Evolutionary conservation across 805 yeast species (phyloP).

Genomic region (Kazachstania taianensis): DNA sequence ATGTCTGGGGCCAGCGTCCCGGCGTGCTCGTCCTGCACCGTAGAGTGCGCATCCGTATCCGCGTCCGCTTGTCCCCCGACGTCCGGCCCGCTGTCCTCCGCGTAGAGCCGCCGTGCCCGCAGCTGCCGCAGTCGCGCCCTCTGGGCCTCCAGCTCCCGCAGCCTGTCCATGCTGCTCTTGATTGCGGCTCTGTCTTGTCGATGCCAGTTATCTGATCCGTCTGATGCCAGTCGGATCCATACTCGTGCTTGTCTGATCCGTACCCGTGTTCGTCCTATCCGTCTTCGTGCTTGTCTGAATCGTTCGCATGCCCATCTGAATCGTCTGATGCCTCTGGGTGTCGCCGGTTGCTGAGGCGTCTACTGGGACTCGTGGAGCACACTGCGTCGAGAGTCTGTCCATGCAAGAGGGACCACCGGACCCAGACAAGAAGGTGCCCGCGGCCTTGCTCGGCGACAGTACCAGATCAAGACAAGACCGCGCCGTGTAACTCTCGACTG

Average conservation of each 20-base stretch:
- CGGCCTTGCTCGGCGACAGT: too few species aligned
- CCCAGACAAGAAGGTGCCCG: too few species aligned
- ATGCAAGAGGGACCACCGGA: too few species aligned
- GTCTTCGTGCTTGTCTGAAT: too few species aligned
- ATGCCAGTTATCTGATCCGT: neutral
- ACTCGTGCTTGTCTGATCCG: neutral
- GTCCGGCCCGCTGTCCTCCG: neutral
- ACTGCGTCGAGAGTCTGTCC: neutral
- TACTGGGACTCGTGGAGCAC: neutral
- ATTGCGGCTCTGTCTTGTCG: neutral
- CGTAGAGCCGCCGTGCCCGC: conserved; percentile 34
- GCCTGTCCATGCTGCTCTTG: conserved; percentile 19
- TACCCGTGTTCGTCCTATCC: too few species aligned
- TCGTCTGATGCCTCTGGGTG: too few species aligned
- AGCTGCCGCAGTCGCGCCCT: conserved; percentile 41
- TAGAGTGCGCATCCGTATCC: neutral
- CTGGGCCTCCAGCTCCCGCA: conserved; percentile 43
- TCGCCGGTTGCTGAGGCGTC: too few species aligned
- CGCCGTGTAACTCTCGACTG: too few species aligned
- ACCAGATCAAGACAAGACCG: too few species aligned
- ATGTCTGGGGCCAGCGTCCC: too few species aligned
- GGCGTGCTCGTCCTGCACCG: too few species aligned
- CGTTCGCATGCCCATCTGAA: too few species aligned
- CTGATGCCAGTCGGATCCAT: neutral
- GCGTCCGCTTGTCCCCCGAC: neutral